phyloP scores from a whole-genome alignment of 2,329 filamentous ascomycete genomes.

The Fusarium subglutinans region DNA sequence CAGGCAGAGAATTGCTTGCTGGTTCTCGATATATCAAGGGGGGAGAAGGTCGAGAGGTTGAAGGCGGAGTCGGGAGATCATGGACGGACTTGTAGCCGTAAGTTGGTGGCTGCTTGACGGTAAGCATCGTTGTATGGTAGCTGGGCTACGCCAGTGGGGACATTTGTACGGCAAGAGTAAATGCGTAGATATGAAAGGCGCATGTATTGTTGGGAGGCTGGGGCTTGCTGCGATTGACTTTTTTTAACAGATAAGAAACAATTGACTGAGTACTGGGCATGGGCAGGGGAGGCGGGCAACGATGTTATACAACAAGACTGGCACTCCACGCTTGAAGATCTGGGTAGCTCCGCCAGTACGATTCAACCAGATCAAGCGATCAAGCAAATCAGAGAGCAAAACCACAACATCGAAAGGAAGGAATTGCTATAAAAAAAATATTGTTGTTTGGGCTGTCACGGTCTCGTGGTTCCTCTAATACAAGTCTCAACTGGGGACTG shows the following conservation, averaged over 20 bases:
- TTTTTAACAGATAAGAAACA: conserved; percentile 13
- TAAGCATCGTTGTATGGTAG: conserved; percentile 64
- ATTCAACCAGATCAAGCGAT: neutral
- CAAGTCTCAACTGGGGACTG: neutral
- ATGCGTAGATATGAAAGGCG: conserved; percentile 9
- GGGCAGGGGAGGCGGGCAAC: neutral
- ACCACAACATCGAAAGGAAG: neutral
- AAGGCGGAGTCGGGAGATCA: conserved; percentile 69
- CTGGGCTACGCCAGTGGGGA: conserved; percentile 40
- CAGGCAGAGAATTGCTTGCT: conserved; percentile 52
- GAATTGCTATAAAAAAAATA: neutral
- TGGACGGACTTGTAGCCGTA: conserved; percentile 69
- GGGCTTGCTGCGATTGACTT: conserved; percentile 31
- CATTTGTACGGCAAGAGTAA: conserved; percentile 37
- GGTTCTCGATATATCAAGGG: conserved; percentile 61
- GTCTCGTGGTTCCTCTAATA: neutral
- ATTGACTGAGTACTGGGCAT: neutral
- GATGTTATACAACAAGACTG: neutral
- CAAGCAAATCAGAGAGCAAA: neutral
- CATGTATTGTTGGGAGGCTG: conserved; percentile 16
- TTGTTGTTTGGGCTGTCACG: neutral
- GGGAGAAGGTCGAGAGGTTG: conserved; percentile 64
- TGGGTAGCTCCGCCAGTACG: neutral
- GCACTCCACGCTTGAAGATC: neutral
- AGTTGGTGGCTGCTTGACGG: conserved; percentile 66